Evolutionary conservation across 176 grass and related monocot genomes (phyloP).

Genomic region (Avena insularis): DNA sequence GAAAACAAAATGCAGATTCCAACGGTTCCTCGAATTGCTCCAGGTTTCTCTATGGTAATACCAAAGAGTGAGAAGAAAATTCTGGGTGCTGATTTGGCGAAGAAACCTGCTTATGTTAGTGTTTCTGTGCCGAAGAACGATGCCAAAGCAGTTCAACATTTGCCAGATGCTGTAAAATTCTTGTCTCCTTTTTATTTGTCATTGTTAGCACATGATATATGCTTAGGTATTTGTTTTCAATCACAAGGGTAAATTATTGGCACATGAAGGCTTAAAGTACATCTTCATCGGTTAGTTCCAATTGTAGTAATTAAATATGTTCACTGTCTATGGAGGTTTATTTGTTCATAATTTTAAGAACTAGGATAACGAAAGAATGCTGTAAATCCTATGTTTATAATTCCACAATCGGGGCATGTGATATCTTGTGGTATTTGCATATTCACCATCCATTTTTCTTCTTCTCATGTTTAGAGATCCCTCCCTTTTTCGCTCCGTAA

Average conservation of each 20-base stretch:
- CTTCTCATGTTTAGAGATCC: conserved; percentile 62
- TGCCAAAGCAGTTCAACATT: conserved; percentile 51
- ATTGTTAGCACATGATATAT: background rate
- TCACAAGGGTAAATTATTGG: background rate
- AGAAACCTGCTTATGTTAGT: conserved; percentile 88
- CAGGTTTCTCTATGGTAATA: conserved; percentile 69
- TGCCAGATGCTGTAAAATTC: conserved; percentile 55
- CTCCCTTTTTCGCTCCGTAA: conserved; percentile 76
- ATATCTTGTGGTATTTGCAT: conserved; percentile 32
- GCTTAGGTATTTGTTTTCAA: background rate
- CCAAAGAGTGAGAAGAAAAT: conserved; percentile 73
- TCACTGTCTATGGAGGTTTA: background rate
- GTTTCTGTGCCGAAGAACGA: conserved; percentile 62
- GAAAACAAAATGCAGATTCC: conserved; percentile 87
- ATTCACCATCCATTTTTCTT: conserved; percentile 41
- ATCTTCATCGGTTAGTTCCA: background rate
- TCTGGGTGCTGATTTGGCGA: conserved; percentile 44
- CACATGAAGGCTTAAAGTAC: background rate
- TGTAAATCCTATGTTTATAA: conserved; percentile 15
- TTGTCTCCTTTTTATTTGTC: background rate
- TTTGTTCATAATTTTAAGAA: conserved; percentile 22
- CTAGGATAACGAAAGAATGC: background rate
- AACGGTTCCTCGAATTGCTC: conserved; percentile 83
- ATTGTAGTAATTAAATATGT: background rate
- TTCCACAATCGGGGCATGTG: background rate